A percentile compares a stretch with the other conserved stretches of the same genome.
These are phyloP conservation scores for Phaeophleospora eucalypticola DNA, from an alignment of 2,329 filamentous ascomycete species.

Conservation along the genomic window DNA sequence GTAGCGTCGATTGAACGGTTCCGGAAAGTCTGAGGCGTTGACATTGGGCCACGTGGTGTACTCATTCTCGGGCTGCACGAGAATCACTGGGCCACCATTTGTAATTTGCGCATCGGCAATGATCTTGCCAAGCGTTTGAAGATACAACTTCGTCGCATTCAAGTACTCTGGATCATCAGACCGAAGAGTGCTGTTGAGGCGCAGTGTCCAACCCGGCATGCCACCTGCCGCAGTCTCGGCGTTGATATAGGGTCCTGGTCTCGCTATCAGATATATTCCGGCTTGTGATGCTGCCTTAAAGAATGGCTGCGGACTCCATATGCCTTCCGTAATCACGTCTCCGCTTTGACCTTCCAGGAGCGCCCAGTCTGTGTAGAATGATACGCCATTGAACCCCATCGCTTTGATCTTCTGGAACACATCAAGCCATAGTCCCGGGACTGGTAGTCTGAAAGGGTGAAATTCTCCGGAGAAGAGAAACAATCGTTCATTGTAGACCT, in stretches of 20 bases:
- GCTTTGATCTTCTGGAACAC: conserved; percentile 51
- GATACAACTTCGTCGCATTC: conserved; percentile 46
- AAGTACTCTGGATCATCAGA: conserved; percentile 54
- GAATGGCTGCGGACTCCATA: no score
- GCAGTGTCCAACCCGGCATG: conserved; percentile 58
- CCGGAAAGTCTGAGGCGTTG: conserved; percentile 44
- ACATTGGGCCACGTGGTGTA: conserved; percentile 35
- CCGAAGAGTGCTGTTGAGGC: conserved; percentile 52
- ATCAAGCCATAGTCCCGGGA: conserved; percentile 48
- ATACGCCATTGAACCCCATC: conserved; percentile 46
- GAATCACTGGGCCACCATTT: conserved; percentile 53
- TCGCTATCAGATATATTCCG: conserved; percentile 51
- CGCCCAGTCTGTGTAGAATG: conserved; percentile 48
- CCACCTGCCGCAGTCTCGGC: conserved; percentile 59
- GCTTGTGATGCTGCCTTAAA: conserved; percentile 50
- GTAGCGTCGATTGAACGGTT: conserved; percentile 49
- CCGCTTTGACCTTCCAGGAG: conserved; percentile 49
- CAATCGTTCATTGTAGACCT: background rate
- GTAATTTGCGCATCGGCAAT: conserved; percentile 53
- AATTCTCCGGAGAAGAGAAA: conserved; percentile 36
- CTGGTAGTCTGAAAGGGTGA: conserved; percentile 50
- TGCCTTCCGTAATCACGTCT: conserved; percentile 51
- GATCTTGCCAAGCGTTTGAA: conserved; percentile 49
- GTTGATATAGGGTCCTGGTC: conserved; percentile 60
- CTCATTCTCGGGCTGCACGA: conserved; percentile 59